Evolutionary conservation across 441 rosid genomes (phyloP).

Genomic region (Rhodomyrtus psidioides): DNA sequence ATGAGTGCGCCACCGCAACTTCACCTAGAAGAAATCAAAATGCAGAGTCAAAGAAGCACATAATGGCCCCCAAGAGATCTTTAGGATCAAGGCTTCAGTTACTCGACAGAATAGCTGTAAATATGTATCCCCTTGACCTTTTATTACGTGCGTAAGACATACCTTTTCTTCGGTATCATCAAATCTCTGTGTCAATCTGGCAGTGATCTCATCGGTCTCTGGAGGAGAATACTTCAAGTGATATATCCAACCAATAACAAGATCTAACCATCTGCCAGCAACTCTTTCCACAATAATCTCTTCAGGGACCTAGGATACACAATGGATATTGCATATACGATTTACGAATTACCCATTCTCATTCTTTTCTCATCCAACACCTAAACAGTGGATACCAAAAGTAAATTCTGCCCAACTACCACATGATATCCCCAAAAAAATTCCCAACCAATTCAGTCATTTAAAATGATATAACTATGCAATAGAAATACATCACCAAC

Average conservation of each 20-base stretch:
- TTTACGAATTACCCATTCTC: neutral
- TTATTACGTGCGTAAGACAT: slow-evolving; percentile 3
- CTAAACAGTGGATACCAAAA: neutral
- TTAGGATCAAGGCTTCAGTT: neutral
- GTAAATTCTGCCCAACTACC: neutral
- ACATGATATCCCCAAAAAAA: neutral
- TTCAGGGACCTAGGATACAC: slow-evolving; percentile 66
- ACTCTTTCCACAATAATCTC: slow-evolving; percentile 88
- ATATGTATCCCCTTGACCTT: neutral
- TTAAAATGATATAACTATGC: neutral
- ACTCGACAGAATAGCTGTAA: neutral
- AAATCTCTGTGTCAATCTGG: slow-evolving; percentile 79
- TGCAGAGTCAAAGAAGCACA: neutral
- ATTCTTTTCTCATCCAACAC: neutral
- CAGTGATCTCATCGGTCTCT: slow-evolving; percentile 76
- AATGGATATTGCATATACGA: neutral
- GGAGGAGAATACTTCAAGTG: slow-evolving; percentile 90
- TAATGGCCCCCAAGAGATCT: neutral
- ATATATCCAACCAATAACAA: slow-evolving; percentile 87
- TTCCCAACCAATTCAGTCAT: neutral
- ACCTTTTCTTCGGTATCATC: slow-evolving; percentile 98
- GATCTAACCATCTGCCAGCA: slow-evolving; percentile 86
- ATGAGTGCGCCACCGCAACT: slow-evolving; percentile 69
- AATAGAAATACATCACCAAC: neutral
- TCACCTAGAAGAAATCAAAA: slow-evolving; percentile 39